Evolutionary conservation across 257 asterid genomes (phyloP), one percentile per base, ranked within the genome.

Genomic region (Pogostemon cablin): DNA sequence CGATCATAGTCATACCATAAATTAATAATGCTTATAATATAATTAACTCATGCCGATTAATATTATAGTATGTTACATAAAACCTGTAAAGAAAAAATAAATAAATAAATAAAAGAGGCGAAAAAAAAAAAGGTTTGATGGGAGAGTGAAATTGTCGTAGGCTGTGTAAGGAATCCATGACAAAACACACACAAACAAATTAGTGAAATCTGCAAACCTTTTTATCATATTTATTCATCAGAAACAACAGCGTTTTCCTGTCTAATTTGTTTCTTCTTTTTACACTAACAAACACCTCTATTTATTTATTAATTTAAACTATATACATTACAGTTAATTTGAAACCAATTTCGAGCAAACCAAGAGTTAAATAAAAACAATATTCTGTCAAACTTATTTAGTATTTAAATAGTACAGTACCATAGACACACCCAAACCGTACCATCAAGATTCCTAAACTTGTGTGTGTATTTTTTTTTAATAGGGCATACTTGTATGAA

Each of bases 171-270:
- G 69, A 57, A 63, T 55, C 76, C 55, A 76, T 73, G 73, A 73
- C 66, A 68, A 65, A 68, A 48, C 59, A 73, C 8, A 54, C 56
- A n/a, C 40, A 73, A 78, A 78, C 73, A 78, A 68, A 78, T 60
- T 60, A 20, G 9, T 8, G 4, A 77, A 61, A 67, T 68, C 72
- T 52, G 69, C 78, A 61, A 11, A 50, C 9, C 20, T 12, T 35
- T 63, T 46, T 1, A 3, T 25, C 38, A 7, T 67, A n/a, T 12
- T 5, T 50, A n/a, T 15, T 78, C 58, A 46, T 47, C 38, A 68
- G 56, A 64, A 71, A 72, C 73, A 69, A 25, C 53, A 48, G 39
- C 57, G 46, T 10, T 69, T 62, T 46, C 63, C 68, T 43, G 5
- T 61, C 35, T 69, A 49, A 35, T 57, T 35, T 57, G 40, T 39